phyloP scores from a whole-genome alignment of 2,329 filamentous ascomycete species.

The Botrytis pseudocinerea region DNA sequence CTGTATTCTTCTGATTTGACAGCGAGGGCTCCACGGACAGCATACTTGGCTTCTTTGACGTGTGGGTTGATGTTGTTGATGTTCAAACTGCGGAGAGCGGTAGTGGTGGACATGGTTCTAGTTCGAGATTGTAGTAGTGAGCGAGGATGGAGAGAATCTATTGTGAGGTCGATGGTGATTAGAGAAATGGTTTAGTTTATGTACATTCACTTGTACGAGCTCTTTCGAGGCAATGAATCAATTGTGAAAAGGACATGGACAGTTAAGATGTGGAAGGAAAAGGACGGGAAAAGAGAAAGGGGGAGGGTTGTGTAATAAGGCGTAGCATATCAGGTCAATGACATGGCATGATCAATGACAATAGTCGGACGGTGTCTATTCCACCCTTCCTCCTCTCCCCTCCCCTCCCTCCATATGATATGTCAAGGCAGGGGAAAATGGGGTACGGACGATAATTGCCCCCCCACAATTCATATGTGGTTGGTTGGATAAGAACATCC shows the following conservation, averaged over 20 bases:
- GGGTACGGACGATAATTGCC: background rate
- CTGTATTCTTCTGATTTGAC: slow-evolving; percentile 92
- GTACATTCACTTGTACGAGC: slow-evolving; percentile 8
- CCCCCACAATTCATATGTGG: background rate
- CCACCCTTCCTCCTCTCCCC: background rate
- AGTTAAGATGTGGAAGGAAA: background rate
- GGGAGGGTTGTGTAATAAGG: background rate
- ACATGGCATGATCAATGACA: slow-evolving; percentile 14
- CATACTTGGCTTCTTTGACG: slow-evolving; percentile 86
- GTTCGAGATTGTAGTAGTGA: slow-evolving; percentile 4
- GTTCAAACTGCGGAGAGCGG: slow-evolving; percentile 57
- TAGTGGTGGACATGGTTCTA: slow-evolving; percentile 42
- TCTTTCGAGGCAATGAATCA: background rate
- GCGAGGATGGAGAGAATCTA: slow-evolving; percentile 6
- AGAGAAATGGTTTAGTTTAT: slow-evolving; percentile 9
- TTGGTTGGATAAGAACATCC: background rate
- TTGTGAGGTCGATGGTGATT: slow-evolving; percentile 5
- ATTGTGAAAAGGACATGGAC: background rate
- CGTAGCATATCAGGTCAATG: background rate
- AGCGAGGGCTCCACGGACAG: slow-evolving; percentile 92
- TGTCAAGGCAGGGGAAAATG: background rate
- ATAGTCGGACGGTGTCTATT: background rate
- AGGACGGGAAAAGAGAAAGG: too few species aligned
- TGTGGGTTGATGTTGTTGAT: slow-evolving; percentile 90
- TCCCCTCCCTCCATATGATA: background rate